Percentiles rank a stretch among this genome's conserved stretches.
Conservation (phyloP, 2,329 filamentous ascomycete species). For the Xylariaceae sp. region DNA sequence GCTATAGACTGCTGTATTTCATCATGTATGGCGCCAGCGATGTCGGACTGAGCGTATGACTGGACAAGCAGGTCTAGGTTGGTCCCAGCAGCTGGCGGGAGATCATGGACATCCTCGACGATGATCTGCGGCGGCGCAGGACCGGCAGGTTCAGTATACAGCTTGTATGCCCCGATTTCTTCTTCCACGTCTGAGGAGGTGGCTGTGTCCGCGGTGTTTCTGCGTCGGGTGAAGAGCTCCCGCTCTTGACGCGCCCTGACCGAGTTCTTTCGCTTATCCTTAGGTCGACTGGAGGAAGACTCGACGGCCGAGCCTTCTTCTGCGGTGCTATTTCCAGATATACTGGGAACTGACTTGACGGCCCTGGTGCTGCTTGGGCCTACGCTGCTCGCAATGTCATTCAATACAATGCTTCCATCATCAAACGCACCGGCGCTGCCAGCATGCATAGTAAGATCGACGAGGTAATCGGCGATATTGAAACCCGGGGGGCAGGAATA, state of each 20-base stretch:
- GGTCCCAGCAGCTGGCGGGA: conserved; percentile 59
- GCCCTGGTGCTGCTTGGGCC: conserved; percentile 82
- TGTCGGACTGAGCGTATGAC: conserved; percentile 71
- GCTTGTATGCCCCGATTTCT: conserved; percentile 45
- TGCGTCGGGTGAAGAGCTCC: conserved; percentile 82
- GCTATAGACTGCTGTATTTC: conserved; percentile 70
- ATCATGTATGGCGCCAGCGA: conserved; percentile 66
- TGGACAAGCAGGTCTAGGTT: conserved; percentile 78
- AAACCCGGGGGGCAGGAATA: conserved; percentile 94
- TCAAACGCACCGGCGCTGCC: conserved; percentile 56
- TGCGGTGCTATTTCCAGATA: conserved; percentile 68
- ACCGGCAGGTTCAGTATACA: conserved; percentile 41
- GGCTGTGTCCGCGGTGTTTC: conserved; percentile 57
- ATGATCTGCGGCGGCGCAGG: conserved; percentile 50
- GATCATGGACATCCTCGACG: conserved; percentile 63
- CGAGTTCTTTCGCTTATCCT: conserved; percentile 68
- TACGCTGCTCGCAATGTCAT: conserved; percentile 56
- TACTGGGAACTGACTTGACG: conserved; percentile 84
- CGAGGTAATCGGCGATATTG: conserved; percentile 97
- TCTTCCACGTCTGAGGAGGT: conserved; percentile 54
- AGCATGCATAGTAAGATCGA: conserved; percentile 97
- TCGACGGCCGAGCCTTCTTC: conserved; percentile 56
- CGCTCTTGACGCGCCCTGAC: conserved; percentile 81
- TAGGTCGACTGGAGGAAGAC: conserved; percentile 59
- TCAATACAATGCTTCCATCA: conserved; percentile 46